Evolutionary conservation across 75 land plant species (phyloP).

Genomic region (Selaginella moellendorffii): DNA sequence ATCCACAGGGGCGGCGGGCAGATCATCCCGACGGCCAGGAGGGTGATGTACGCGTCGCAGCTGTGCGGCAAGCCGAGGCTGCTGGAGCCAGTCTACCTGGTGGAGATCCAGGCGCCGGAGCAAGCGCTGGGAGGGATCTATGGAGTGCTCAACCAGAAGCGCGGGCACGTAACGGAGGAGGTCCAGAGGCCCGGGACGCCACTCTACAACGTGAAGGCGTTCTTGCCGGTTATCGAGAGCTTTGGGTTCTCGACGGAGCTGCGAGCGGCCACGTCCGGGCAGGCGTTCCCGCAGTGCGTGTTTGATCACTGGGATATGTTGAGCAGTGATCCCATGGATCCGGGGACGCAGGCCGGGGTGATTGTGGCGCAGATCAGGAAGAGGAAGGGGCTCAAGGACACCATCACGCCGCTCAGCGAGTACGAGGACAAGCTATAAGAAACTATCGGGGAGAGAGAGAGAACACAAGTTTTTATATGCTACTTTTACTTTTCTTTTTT

Average conservation of each 20-base stretch:
- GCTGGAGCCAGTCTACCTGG: slow-evolving; percentile 39
- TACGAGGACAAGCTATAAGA: not conserved
- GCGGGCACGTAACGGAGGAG: slow-evolving; percentile 62
- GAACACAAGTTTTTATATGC: too few relatives aligned
- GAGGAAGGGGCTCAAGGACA: not conserved
- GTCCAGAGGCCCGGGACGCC: slow-evolving; percentile 61
- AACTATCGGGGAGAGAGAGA: too few relatives aligned
- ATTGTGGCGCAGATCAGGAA: not conserved
- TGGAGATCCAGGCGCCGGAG: slow-evolving; percentile 59
- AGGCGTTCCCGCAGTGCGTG: slow-evolving; percentile 67
- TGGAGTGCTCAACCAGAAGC: slow-evolving; percentile 48
- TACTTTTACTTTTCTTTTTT: too few relatives aligned
- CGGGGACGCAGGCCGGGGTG: not conserved
- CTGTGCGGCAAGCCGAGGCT: slow-evolving; percentile 46
- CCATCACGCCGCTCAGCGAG: not conserved
- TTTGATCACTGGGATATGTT: slow-evolving; percentile 68
- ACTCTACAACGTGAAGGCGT: slow-evolving; percentile 68
- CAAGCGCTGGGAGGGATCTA: slow-evolving; percentile 47
- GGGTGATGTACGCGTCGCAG: slow-evolving; percentile 51
- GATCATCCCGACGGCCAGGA: slow-evolving; percentile 47
- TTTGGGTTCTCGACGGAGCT: slow-evolving; percentile 48
- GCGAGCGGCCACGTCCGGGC: slow-evolving; percentile 61
- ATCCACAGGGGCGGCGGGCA: slow-evolving; percentile 66
- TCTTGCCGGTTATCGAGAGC: slow-evolving; percentile 57
- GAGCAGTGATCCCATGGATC: not conserved